phyloP scores from a whole-genome alignment of 495 filamentous ascomycete genomes.

The Penicilliopsis zonata region DNA sequence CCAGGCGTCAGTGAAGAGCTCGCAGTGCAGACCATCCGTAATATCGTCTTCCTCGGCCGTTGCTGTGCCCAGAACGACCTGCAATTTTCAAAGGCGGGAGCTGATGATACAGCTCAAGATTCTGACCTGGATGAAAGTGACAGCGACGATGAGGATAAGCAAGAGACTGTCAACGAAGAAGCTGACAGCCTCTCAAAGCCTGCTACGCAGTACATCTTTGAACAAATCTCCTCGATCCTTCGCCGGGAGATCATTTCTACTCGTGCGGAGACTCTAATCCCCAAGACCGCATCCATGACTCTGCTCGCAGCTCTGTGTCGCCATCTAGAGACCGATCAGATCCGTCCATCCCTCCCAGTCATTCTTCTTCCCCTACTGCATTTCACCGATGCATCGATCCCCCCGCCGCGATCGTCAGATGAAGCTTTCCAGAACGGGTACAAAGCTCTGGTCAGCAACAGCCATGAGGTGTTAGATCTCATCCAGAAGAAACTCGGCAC shows the following conservation, averaged over 20 bases:
- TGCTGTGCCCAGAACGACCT: slow-evolving; percentile 54
- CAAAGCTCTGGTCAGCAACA: slow-evolving; percentile 53
- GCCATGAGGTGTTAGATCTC: slow-evolving; percentile 57
- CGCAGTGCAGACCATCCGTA: slow-evolving; percentile 59
- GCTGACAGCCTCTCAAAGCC: slow-evolving; percentile 14
- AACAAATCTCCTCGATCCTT: slow-evolving; percentile 61
- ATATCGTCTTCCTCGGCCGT: slow-evolving; percentile 62
- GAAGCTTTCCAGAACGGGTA: slow-evolving; percentile 52
- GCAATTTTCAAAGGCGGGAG: slow-evolving; percentile 29
- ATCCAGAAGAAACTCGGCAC: slow-evolving; percentile 81
- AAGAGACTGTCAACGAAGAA: slow-evolving; percentile 10
- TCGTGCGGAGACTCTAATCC: slow-evolving; percentile 43
- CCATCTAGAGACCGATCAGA: slow-evolving; percentile 40
- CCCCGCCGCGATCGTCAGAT: slow-evolving; percentile 51
- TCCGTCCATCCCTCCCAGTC: slow-evolving; percentile 44
- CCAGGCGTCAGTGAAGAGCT: slow-evolving; percentile 54
- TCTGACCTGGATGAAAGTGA: slow-evolving; percentile 23
- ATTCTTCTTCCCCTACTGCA: slow-evolving; percentile 75
- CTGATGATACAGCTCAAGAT: slow-evolving; percentile 22
- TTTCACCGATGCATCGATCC: slow-evolving; percentile 67
- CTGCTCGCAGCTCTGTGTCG: slow-evolving; percentile 52
- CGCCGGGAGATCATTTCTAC: slow-evolving; percentile 61
- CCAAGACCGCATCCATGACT: slow-evolving; percentile 66
- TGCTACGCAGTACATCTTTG: slow-evolving; percentile 62
- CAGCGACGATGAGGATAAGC: slow-evolving; percentile 27